Percentiles rank a stretch among this genome's conserved stretches.
Evolutionary conservation across 2,329 filamentous ascomycete species (phyloP).

Genomic region (Trichocomaceae sp.): DNA sequence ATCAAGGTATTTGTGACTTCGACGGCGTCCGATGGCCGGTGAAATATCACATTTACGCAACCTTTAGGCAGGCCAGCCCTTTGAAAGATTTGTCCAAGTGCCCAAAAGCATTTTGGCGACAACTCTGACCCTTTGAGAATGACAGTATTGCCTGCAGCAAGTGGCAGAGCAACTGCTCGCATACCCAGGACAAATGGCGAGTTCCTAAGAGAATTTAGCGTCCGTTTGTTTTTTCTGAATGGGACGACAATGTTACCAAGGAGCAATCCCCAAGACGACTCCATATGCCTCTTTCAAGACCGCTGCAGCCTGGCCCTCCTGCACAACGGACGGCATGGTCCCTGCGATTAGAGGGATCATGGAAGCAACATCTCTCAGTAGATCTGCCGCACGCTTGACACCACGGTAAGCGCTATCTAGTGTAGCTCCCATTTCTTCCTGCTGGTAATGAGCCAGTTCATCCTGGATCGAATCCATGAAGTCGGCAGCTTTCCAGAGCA

Average conservation of each 20-base stretch:
- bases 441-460: background rate
- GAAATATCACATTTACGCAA: constrained; percentile 61
- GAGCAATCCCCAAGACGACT: constrained; percentile 1
- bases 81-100: constrained; percentile 42
- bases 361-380: background rate
- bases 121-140: constrained; percentile 4
- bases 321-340: background rate
- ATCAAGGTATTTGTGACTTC: constrained; percentile 34
- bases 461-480: background rate
- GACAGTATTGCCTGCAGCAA: constrained; percentile 1
- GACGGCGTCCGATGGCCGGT: constrained; percentile 37
- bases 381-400: background rate
- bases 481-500: background rate
- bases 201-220: background rate
- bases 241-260: background rate
- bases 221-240: too few species aligned
- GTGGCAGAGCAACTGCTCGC: background rate
- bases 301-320: background rate
- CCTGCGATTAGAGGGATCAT: background rate
- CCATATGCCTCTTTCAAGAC: background rate
- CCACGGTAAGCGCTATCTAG: background rate
- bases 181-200: constrained; percentile 1
- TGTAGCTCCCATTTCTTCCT: background rate
- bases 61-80: constrained; percentile 67
- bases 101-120: constrained; percentile 1